phyloP scores from a whole-genome alignment of 2,329 filamentous ascomycete species.

The Arachnomyces sp. region DNA sequence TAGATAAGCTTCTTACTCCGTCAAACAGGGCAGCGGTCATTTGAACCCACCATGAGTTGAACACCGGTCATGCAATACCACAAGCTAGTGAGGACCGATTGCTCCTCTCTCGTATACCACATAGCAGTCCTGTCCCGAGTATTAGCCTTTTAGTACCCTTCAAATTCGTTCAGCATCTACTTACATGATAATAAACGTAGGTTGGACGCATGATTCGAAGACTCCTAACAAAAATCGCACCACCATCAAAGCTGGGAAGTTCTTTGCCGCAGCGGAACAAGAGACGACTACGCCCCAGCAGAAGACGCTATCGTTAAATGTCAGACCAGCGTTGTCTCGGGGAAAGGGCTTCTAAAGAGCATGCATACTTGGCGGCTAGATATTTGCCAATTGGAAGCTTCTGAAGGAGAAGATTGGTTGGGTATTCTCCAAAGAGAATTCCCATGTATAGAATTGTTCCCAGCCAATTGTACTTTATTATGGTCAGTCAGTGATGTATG shows the following conservation, averaged over 20 bases:
- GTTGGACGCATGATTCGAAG: slow-evolving; percentile 48
- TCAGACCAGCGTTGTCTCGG: too few species aligned
- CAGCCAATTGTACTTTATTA: slow-evolving; percentile 38
- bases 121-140: slow-evolving; percentile 40
- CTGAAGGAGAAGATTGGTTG: slow-evolving; percentile 42
- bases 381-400: slow-evolving; percentile 43
- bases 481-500: too few species aligned
- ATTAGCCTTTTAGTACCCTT: too few species aligned
- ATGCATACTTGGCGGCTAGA: slow-evolving; percentile 30
- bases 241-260: slow-evolving; percentile 32
- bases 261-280: slow-evolving; percentile 35
- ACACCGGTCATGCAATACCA: slow-evolving; percentile 67
- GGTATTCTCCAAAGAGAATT: slow-evolving; percentile 46
- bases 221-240: slow-evolving; percentile 48
- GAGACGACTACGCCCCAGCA: slow-evolving; percentile 45
- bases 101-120: slow-evolving; percentile 61
- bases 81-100: slow-evolving; percentile 54
- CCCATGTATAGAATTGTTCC: slow-evolving; percentile 42
- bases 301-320: slow-evolving; percentile 23
- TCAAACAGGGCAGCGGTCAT: too few species aligned
- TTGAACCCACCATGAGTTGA: slow-evolving; percentile 43
- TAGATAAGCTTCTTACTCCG: too few species aligned
- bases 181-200: slow-evolving; percentile 46
- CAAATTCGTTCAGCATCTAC: slow-evolving; percentile 22
- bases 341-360: too few species aligned